Percentiles rank a stretch among this genome's conserved stretches.
These are phyloP conservation scores for Corymbia citriodora DNA, from an alignment of 441 rosid genomes.

Conservation along the genomic window DNA sequence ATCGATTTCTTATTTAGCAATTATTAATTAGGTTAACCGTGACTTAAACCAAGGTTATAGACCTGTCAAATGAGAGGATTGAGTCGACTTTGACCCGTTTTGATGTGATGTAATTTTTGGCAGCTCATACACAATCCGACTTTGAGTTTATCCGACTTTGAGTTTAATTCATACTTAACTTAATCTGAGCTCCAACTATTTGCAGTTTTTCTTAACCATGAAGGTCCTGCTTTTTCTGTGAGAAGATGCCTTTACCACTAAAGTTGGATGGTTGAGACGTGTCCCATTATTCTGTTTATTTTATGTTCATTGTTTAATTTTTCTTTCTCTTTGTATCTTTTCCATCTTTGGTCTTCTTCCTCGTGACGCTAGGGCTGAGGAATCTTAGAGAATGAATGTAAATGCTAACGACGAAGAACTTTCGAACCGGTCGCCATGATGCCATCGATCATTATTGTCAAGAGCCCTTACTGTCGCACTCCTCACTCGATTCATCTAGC, in stretches of 20 bases:
- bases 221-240: neutral
- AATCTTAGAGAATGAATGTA: neutral
- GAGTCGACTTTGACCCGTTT: neutral
- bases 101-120: accelerated
- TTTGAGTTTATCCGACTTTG: accelerated
- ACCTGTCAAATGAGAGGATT: no score
- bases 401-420: accelerated
- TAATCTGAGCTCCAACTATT: accelerated
- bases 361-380: neutral
- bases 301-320: neutral
- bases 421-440: accelerated
- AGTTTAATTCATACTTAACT: accelerated
- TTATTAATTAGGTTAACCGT: neutral
- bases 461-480: neutral
- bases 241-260: neutral
- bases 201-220: accelerated
- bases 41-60: accelerated
- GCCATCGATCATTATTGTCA: accelerated
- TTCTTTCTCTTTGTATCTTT: neutral
- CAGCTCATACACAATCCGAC: accelerated
- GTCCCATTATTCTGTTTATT: neutral
- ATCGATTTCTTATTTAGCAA: neutral
- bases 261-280: neutral
- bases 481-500: neutral
- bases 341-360: neutral